These are phyloP conservation scores for Xenosphaeropsis pyriputrescens DNA, from an alignment of 2,329 filamentous ascomycete genomes.

Conservation along the genomic window DNA sequence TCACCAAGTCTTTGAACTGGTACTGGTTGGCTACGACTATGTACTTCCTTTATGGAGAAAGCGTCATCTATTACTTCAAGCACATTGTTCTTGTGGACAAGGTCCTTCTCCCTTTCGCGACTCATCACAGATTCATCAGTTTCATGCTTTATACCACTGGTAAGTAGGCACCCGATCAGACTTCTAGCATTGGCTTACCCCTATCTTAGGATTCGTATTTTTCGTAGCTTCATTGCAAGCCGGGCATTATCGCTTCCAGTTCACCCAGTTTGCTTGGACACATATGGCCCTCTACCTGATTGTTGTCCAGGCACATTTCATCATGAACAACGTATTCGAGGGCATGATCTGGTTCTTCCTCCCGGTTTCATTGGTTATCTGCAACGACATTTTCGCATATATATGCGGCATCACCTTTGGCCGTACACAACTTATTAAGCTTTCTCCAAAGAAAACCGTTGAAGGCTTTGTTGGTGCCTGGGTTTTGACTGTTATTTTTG, in stretches of 20 bases:
- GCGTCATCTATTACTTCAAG: constrained; percentile 99
- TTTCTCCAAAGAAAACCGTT: constrained; percentile 98
- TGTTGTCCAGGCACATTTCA: constrained; percentile 94
- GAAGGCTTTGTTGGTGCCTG: constrained; percentile 95
- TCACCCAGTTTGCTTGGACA: constrained; percentile 98
- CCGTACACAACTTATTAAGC: constrained; percentile 89
- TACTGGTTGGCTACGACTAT: constrained; percentile 98
- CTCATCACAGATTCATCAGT: constrained; percentile 96
- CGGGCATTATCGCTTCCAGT: constrained; percentile 95
- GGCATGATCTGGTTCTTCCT: constrained; percentile 99
- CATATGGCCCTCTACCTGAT: constrained; percentile 98
- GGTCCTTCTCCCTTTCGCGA: constrained; percentile 82
- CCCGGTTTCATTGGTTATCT: constrained; percentile 87
- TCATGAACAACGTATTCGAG: constrained; percentile 99
- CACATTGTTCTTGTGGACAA: constrained; percentile 93
- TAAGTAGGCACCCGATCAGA: constrained; percentile 26
- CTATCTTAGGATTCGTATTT: constrained; percentile 72
- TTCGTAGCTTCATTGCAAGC: constrained; percentile 92
- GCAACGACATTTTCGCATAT: constrained; percentile 97
- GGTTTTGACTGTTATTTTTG: constrained; percentile 86
- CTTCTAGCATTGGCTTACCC: constrained; percentile 11
- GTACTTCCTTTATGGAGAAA: constrained; percentile 98
- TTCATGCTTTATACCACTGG: constrained; percentile 97
- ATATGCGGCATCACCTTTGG: constrained; percentile 96
- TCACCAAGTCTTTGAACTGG: constrained; percentile 96